Conservation (phyloP, 192 early-diverging fungal genomes). For the Obelidium mucronatum region DNA sequence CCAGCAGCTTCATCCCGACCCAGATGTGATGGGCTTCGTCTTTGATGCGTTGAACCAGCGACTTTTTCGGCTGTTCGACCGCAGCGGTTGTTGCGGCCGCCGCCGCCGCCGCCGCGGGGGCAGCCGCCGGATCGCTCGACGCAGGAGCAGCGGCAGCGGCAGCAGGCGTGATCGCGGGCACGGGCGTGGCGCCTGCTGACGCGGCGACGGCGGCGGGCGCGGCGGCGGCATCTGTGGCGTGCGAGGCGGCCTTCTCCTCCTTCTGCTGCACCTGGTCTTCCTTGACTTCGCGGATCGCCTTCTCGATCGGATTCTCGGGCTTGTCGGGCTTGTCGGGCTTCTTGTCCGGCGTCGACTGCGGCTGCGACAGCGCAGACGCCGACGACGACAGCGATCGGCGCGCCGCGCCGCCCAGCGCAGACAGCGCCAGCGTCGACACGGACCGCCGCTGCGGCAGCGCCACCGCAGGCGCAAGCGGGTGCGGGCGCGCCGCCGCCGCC, state of each 20-base stretch:
- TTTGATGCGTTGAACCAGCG: constrained; percentile 70
- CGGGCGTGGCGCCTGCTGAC: constrained; percentile 2
- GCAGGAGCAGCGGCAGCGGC: not conserved
- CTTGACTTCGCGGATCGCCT: constrained; percentile 56
- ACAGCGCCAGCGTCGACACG: not conserved
- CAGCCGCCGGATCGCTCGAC: not conserved
- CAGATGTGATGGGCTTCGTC: constrained; percentile 90
- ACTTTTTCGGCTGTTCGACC: constrained; percentile 45
- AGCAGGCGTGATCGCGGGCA: not conserved
- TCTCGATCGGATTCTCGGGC: constrained; percentile 52
- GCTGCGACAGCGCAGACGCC: not conserved
- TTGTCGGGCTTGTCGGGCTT: constrained; percentile 38
- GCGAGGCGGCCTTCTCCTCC: not conserved
- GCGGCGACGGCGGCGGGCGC: constrained; percentile 28
- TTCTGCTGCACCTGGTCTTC: constrained; percentile 33
- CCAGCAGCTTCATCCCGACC: constrained; percentile 91
- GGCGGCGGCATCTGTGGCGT: not conserved
- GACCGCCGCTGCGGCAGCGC: not conserved
- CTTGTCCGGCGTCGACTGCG: constrained; percentile 14
- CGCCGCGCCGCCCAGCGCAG: not conserved
- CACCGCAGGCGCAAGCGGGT: too few species aligned
- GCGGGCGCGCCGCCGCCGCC: too few species aligned
- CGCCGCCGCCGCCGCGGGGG: constrained; percentile 20
- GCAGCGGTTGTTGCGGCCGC: constrained; percentile 9
- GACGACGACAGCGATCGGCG: not conserved